phyloP scores from a whole-genome alignment of 192 early-diverging fungal genomes.

The Coemansia sp. region DNA sequence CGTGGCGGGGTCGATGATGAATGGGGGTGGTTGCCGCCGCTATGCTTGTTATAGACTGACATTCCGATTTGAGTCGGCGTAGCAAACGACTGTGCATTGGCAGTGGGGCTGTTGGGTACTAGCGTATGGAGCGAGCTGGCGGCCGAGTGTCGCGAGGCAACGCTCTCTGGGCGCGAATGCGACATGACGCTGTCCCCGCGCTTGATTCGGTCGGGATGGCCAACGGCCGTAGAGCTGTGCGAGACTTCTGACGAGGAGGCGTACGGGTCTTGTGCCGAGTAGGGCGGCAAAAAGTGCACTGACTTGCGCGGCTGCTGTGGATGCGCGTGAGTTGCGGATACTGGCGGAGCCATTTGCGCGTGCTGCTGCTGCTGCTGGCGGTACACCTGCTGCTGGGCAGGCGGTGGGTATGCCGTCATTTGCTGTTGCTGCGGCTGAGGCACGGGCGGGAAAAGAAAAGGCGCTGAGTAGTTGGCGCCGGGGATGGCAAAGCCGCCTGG shows the following conservation, averaged over 20 bases:
- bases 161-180: constrained; percentile 18
- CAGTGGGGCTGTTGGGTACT: constrained; percentile 7
- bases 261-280: neutral
- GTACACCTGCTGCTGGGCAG: neutral
- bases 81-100: neutral
- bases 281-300: constrained; percentile 4
- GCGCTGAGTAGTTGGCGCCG: constrained; percentile 7
- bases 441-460: neutral
- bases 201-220: neutral
- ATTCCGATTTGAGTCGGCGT: neutral
- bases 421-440: constrained; percentile 10
- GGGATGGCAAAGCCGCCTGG: constrained; percentile 34
- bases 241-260: neutral
- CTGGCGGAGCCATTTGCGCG: neutral
- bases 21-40: constrained; percentile 1
- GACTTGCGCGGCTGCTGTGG: neutral
- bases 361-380: constrained; percentile 5
- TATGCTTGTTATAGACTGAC: neutral
- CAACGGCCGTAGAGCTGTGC: neutral
- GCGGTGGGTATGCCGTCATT: neutral
- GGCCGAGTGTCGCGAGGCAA: constrained; percentile 9
- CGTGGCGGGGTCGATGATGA: constrained; percentile 1
- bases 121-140: constrained; percentile 8
- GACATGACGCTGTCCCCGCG: neutral
- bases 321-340: neutral